phyloP scores from a whole-genome alignment of 805 yeast species.

The Brettanomyces naardenensis region DNA sequence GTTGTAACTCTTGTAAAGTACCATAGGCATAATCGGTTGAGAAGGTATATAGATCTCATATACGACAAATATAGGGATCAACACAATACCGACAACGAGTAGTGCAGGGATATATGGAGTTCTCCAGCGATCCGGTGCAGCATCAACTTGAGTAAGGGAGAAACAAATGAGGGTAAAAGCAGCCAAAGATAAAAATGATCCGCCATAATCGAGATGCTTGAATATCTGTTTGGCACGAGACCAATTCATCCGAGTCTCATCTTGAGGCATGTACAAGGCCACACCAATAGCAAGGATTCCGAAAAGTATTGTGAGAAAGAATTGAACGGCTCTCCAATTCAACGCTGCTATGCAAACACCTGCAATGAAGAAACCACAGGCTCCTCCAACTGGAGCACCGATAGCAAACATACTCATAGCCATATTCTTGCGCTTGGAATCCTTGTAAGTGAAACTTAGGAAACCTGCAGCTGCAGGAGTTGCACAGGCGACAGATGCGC shows the following conservation, averaged over 20 bases:
- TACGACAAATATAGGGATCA: constrained; percentile 27
- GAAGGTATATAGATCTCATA: constrained; percentile 32
- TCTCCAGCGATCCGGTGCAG: constrained; percentile 34
- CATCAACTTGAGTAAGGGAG: constrained; percentile 35
- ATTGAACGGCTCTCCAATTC: constrained; percentile 36
- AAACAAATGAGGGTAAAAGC: constrained; percentile 36
- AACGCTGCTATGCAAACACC: constrained; percentile 34
- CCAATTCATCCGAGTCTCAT: constrained; percentile 21
- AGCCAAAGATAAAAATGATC: constrained; percentile 31
- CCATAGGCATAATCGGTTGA: constrained; percentile 42
- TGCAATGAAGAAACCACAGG: constrained; percentile 34
- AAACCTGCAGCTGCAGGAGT: constrained; percentile 43
- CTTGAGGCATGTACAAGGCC: constrained; percentile 29
- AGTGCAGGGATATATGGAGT: constrained; percentile 39
- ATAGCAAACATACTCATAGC: constrained; percentile 35
- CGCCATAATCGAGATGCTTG: constrained; percentile 31
- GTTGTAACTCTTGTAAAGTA: constrained; percentile 30
- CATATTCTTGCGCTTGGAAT: constrained; percentile 32
- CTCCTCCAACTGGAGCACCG: constrained; percentile 43
- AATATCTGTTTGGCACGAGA: constrained; percentile 18
- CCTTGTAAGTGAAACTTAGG: constrained; percentile 32
- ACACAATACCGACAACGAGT: constrained; percentile 29
- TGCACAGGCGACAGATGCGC: constrained; percentile 34
- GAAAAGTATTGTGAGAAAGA: constrained; percentile 32
- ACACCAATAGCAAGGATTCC: constrained; percentile 16